A percentile compares a stretch with the other conserved stretches of the same genome.
Conservation (phyloP, 108 stramenopile species). For the Cyclotella atomus region DNA sequence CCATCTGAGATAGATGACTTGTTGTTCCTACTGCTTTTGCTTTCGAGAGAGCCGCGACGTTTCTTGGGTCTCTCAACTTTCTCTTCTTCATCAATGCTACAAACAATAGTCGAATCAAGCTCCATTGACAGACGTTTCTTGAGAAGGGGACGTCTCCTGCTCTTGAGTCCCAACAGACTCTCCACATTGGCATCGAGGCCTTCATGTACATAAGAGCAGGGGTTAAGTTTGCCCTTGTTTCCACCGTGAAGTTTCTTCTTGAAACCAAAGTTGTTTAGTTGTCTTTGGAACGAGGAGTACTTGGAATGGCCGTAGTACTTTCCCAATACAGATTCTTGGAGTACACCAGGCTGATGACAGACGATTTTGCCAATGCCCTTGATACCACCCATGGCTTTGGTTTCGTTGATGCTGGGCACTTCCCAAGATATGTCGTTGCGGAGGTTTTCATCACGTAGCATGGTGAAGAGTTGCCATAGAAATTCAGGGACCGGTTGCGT, state of each 20-base stretch:
- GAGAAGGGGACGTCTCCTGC: constrained; percentile 37
- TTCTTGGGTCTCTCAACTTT: constrained; percentile 14
- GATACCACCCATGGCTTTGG: constrained; percentile 18
- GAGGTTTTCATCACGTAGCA: constrained; percentile 39
- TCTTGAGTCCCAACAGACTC: constrained; percentile 42
- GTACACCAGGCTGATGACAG: constrained; percentile 41
- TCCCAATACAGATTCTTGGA: constrained; percentile 47
- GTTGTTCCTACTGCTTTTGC: background rate
- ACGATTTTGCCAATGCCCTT: constrained; percentile 45
- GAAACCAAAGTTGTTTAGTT: constrained; percentile 68
- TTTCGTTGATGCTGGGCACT: constrained; percentile 31
- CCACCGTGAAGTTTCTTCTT: constrained; percentile 51
- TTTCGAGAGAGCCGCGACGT: background rate
- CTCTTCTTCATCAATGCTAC: constrained; percentile 3
- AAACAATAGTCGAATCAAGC: background rate
- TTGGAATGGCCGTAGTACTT: constrained; percentile 61
- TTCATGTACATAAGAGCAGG: constrained; percentile 58
- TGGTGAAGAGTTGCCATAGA: constrained; percentile 56
- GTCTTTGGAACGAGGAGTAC: constrained; percentile 56
- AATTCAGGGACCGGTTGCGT: constrained; percentile 56
- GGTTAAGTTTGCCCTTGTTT: constrained; percentile 49
- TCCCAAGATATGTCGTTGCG: constrained; percentile 43
- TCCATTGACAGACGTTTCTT: constrained; percentile 8
- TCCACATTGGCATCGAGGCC: constrained; percentile 23
- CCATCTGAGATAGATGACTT: background rate